Conservation (phyloP, 306 rosid species). For the Amphicarpaea edgeworthii region DNA sequence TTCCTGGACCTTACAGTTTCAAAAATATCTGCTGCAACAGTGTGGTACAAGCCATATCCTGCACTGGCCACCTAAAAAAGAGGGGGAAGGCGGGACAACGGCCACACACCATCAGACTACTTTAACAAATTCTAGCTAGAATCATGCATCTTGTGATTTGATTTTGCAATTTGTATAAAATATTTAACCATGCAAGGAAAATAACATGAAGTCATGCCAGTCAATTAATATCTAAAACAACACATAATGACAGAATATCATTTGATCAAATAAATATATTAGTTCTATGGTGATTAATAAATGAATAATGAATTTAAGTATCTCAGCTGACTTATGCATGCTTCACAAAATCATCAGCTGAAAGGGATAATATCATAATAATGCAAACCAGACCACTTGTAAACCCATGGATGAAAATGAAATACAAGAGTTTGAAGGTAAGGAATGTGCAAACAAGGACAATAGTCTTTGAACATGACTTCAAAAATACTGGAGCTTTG, state of each 20-base stretch:
- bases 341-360: constrained; percentile 37
- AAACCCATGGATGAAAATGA: constrained; percentile 22
- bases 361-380: no score
- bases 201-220: constrained; percentile 1
- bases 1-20: constrained; percentile 68
- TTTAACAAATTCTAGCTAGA: constrained; percentile 28
- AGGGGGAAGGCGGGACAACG: background rate
- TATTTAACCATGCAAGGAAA: constrained; percentile 20
- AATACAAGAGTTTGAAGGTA: constrained; percentile 56
- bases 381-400: constrained; percentile 4
- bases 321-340: constrained; percentile 29
- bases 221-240: constrained; percentile 21
- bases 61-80: constrained; percentile 89
- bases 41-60: constrained; percentile 82
- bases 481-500: constrained; percentile 59
- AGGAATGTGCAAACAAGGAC: constrained; percentile 99
- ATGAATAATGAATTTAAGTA: constrained; percentile 27
- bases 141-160: constrained; percentile 23
- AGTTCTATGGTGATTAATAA: background rate
- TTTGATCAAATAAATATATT: constrained; percentile 25
- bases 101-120: constrained; percentile 19
- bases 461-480: constrained; percentile 71
- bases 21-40: constrained; percentile 67
- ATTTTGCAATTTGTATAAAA: background rate
- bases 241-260: constrained; percentile 2